These are phyloP conservation scores for Drosera capensis DNA, from an alignment of 148 eudicot species.

Conservation along the genomic window DNA sequence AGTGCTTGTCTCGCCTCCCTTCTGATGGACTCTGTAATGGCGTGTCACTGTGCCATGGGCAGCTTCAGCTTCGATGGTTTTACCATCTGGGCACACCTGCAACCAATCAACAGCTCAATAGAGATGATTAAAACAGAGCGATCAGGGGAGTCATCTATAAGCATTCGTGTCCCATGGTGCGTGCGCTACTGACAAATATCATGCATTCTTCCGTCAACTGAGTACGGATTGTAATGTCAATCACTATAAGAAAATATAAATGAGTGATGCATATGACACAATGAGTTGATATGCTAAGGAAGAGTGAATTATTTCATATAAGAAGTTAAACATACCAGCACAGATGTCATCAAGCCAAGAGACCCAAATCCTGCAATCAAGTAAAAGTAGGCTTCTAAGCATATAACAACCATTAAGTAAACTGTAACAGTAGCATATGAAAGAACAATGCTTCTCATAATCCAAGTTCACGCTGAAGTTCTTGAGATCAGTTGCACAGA, in stretches of 20 bases:
- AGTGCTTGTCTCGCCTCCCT: conserved; percentile 46
- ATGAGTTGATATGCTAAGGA: not conserved
- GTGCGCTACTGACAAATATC: not conserved
- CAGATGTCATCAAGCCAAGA: conserved; percentile 84
- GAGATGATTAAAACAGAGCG: not conserved
- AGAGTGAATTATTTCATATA: not conserved
- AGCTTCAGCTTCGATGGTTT: conserved; percentile 47
- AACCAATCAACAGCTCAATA: conserved; percentile 3
- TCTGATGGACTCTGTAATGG: conserved; percentile 40
- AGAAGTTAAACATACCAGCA: conserved; percentile 54
- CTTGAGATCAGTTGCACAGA: conserved; percentile 9
- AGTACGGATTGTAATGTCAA: too few relatives aligned
- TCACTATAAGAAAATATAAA: not conserved
- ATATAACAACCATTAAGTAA: too few relatives aligned
- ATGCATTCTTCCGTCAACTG: too few relatives aligned
- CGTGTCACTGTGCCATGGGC: conserved; percentile 48
- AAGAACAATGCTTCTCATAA: not conserved
- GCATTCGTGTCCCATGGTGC: not conserved
- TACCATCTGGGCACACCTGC: conserved; percentile 39
- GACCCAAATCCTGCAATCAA: conserved; percentile 62
- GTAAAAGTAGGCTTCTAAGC: conserved; percentile 4
- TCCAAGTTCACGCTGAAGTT: not conserved
- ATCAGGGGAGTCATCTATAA: not conserved
- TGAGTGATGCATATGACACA: not conserved
- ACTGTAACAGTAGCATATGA: not conserved